Percentiles rank a stretch among this genome's conserved stretches.
phyloP scores from a whole-genome alignment of 2,329 filamentous ascomycete genomes.

The Aspergillus brunneoviolaceus region DNA sequence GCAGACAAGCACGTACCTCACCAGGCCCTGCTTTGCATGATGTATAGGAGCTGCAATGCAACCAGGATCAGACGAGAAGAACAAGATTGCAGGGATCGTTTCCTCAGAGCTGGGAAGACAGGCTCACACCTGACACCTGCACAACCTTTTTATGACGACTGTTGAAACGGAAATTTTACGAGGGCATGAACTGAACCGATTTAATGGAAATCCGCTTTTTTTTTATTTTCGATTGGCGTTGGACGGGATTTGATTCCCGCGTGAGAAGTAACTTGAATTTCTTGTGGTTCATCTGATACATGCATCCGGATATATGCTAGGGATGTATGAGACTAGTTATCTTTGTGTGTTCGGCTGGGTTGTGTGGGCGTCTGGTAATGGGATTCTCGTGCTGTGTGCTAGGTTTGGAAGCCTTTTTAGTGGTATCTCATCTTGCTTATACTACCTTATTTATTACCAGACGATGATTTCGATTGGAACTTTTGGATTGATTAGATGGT shows the following conservation, averaged over 20 bases:
- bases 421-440: too few species aligned
- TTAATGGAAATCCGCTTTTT: constrained; percentile 1
- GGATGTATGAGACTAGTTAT: neutral
- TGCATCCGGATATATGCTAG: constrained; percentile 10
- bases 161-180: constrained; percentile 15
- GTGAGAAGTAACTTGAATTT: constrained; percentile 10
- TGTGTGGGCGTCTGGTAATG: neutral
- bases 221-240: constrained; percentile 11
- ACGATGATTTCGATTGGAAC: too few species aligned
- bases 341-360: neutral
- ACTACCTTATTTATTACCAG: too few species aligned
- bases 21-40: neutral
- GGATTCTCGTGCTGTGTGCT: constrained; percentile 8
- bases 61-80: constrained; percentile 4
- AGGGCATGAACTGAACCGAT: constrained; percentile 16
- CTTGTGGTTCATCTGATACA: constrained; percentile 7
- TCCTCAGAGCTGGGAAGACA: neutral
- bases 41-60: neutral
- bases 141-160: constrained; percentile 11
- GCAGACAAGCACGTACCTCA: neutral
- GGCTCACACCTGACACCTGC: neutral
- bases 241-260: neutral
- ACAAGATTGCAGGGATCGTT: neutral
- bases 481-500: too few species aligned
- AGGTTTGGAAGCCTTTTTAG: too few species aligned